phyloP scores from a whole-genome alignment of 73 alveolate genomes.

The Tetrahymena borealis region DNA sequence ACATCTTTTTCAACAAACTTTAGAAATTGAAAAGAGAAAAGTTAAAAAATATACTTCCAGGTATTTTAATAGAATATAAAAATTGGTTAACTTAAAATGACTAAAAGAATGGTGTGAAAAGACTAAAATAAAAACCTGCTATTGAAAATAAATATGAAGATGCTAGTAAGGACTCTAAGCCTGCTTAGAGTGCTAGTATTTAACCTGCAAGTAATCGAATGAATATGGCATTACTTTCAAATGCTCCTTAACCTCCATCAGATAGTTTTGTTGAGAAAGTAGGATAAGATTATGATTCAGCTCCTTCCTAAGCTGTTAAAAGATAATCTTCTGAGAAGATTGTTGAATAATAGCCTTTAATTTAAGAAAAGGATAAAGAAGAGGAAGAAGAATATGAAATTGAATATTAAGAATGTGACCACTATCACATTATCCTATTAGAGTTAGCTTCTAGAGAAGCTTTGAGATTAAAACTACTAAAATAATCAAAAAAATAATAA shows the following conservation, averaged over 20 bases:
- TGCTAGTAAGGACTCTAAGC: too few species aligned
- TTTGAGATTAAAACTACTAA: neutral
- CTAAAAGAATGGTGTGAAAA: neutral
- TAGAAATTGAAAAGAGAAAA: neutral
- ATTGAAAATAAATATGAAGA: neutral
- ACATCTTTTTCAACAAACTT: neutral
- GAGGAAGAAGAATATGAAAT: neutral
- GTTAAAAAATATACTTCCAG: neutral
- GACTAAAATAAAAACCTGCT: neutral
- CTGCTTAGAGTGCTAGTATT: too few species aligned
- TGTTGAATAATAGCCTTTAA: neutral
- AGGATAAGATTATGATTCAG: neutral
- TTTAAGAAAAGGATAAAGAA: neutral
- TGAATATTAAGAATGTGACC: neutral
- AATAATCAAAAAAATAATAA: neutral
- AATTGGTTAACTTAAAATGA: neutral
- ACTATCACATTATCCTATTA: neutral
- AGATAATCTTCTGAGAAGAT: too few species aligned
- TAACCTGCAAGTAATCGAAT: too few species aligned
- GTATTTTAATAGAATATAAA: neutral
- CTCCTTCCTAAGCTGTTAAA: neutral
- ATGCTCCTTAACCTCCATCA: too few species aligned
- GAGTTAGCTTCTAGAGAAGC: neutral
- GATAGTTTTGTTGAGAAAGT: neutral
- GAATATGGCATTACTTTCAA: too few species aligned